Evolutionary conservation across 768 basidiomycete species (phyloP), one percentile per base, ranked within the genome.

Genomic region (Leccinum truebloodii): DNA sequence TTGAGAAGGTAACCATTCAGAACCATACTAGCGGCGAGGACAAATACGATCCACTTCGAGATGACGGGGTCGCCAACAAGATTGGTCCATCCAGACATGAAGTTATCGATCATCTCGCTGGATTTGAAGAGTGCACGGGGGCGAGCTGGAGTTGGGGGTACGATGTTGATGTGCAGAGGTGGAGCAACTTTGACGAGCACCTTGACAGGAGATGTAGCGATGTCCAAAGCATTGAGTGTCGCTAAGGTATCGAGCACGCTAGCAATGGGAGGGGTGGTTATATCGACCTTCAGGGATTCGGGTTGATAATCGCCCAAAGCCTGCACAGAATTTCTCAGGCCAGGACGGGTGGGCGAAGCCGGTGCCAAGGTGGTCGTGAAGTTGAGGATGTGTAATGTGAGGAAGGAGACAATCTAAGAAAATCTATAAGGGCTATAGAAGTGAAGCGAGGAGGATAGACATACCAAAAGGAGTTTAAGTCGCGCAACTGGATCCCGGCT

Each of bases 51-150:
- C 90, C 93, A 95, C 78, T 98, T 98, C 68, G 86, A 88, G 62
- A 98, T 77, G 54, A 98, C 85, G 1, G 96, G 96, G 70, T 99
- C 96, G 39, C 94, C 94, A 54, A 98, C 94, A 64, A 98, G 86
- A 14, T 80, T 78, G 9, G 93, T 92, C 95, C 95, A 98, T 4
- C 85, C 82, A 48, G 85, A 85, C 90, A 97, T 92, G 80, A 95
- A 95, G 61, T 84, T 81, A 61, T 95, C 94, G 57, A 96, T 77
- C 22, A 84, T 76, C 59, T 87, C 86, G 26, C 77, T 79, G 3
- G 82, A 77, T 60, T 67, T 71, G 70, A 70, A 63, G 65, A 65
- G 68, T 46, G 70, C 60, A 52, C 66, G 71, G n/a, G 73, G 75
- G 59, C 71, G 73, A 60, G 68, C 62, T 7, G 67, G 68, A n/a